Evolutionary conservation across 257 asterid species (phyloP).

Genomic region (Nicotiana obtusifolia): DNA sequence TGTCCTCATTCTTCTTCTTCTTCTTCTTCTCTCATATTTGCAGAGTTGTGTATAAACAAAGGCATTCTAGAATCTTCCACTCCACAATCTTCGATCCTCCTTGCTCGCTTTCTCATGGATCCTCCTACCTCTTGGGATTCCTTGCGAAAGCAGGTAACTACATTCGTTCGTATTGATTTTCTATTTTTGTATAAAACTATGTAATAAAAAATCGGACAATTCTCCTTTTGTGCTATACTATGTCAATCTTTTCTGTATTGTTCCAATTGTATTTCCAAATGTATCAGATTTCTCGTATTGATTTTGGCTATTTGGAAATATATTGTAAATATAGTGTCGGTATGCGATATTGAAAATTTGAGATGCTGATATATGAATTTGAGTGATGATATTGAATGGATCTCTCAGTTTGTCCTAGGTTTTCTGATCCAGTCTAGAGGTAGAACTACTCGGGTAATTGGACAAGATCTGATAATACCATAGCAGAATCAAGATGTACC

Average conservation of each 20-base stretch:
- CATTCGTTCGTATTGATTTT: not conserved
- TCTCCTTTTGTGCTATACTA: not conserved
- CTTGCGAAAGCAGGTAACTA: constrained; percentile 77
- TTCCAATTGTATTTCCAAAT: not conserved
- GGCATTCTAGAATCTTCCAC: constrained; percentile 2
- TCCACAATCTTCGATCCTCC: not conserved
- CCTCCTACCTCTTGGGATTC: constrained; percentile 90
- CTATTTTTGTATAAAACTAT: not conserved
- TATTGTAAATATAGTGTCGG: not conserved
- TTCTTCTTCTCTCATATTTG: not conserved
- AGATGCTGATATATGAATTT: not conserved
- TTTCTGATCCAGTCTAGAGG: not conserved
- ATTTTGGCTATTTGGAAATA: too few relatives aligned
- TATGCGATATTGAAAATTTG: not conserved
- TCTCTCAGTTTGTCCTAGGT: not conserved
- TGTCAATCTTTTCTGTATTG: not conserved
- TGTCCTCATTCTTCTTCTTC: not conserved
- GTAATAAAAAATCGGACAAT: not conserved
- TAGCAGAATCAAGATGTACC: not conserved
- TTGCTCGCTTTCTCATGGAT: constrained; percentile 40
- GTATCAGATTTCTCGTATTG: too few relatives aligned
- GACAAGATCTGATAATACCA: not conserved
- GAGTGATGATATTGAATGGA: constrained; percentile 7
- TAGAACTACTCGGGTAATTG: not conserved
- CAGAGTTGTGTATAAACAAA: not conserved